Conservation (phyloP, 306 rosid genomes). For the Gastrolobium villosum region DNA sequence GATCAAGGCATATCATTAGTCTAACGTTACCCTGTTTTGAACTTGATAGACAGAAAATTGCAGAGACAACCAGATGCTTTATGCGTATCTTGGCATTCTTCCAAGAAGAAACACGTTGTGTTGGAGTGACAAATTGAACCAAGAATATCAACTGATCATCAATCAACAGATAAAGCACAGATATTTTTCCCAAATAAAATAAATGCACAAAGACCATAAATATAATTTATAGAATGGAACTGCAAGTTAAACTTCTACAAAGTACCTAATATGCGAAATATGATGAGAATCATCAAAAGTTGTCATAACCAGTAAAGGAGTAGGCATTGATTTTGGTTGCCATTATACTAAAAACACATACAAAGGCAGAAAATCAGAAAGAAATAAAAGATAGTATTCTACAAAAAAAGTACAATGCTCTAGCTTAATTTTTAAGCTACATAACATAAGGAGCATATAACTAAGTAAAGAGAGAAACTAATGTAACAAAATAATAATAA, state of each 20-base stretch:
- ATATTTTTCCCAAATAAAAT: background rate
- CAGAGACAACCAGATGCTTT: constrained; percentile 14
- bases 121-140: constrained; percentile 2
- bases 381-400: background rate
- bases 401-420: background rate
- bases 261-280: background rate
- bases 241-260: background rate
- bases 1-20: background rate
- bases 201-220: background rate
- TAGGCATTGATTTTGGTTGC: background rate
- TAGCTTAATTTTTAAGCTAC: constrained; percentile 21
- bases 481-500: background rate
- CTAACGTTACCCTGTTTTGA: constrained; percentile 9
- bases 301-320: background rate
- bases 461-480: background rate
- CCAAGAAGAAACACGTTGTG: constrained; percentile 17
- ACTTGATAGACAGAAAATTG: background rate
- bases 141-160: constrained; percentile 11
- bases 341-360: background rate
- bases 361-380: constrained; percentile 3
- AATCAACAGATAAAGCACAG: background rate
- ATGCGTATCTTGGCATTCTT: constrained; percentile 20
- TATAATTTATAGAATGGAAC: background rate
- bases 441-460: background rate
- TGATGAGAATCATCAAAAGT: background rate